Percentiles rank a stretch among this genome's conserved stretches.
Conservation (phyloP, 345 rosid species). For the Lepidium aucheri region DNA sequence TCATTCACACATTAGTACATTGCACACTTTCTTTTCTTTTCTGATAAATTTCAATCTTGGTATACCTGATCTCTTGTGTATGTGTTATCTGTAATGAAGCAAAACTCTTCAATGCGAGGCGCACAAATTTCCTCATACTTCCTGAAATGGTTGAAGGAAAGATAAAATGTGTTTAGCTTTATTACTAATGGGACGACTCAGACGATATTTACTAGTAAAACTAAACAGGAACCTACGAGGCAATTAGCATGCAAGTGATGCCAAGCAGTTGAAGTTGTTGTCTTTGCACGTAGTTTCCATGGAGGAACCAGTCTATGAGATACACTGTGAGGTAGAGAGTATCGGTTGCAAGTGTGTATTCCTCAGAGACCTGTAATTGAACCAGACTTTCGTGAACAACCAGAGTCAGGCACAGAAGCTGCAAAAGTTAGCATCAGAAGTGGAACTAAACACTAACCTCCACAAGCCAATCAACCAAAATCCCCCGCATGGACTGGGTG, state of each 20-base stretch:
- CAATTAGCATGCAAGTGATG: conserved; percentile 89
- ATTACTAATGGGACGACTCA: not conserved
- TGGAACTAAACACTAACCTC: conserved; percentile 46
- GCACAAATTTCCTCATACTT: conserved; percentile 92
- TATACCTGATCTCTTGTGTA: conserved; percentile 68
- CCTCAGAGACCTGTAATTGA: conserved; percentile 79
- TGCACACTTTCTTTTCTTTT: not conserved
- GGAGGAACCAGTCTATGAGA: conserved; percentile 80
- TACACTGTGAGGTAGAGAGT: conserved; percentile 79
- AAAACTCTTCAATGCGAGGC: conserved; percentile 85
- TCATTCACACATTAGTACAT: not conserved
- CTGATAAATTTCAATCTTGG: conserved; percentile 1
- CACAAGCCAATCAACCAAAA: conserved; percentile 95
- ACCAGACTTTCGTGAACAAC: conserved; percentile 7
- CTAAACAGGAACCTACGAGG: conserved; percentile 62
- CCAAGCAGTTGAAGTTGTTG: conserved; percentile 87
- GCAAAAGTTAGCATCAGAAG: conserved; percentile 1
- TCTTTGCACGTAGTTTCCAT: conserved; percentile 60
- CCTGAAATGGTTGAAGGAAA: conserved; percentile 32
- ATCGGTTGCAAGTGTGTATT: conserved; percentile 83
- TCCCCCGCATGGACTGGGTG: conserved; percentile 80
- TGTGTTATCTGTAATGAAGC: conserved; percentile 93
- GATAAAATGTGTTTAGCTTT: not conserved
- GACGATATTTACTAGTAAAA: not conserved
- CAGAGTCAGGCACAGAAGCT: not conserved